Percentiles rank a stretch among this genome's conserved stretches.
phyloP scores from a whole-genome alignment of 257 asterid genomes.

The Primulina huaijiensis region DNA sequence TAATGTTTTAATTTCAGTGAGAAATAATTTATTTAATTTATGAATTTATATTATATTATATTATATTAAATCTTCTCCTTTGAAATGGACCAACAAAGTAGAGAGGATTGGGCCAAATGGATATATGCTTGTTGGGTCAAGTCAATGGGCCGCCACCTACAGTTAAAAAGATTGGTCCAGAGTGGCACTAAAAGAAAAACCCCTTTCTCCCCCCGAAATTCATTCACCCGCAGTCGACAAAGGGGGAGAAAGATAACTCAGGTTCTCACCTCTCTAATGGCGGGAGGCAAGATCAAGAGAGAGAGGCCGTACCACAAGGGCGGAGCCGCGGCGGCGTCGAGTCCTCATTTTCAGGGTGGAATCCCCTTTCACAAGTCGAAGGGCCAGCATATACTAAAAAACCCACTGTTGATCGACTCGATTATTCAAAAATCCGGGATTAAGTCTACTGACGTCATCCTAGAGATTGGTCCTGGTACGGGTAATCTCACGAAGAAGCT shows the following conservation, averaged over 20 bases:
- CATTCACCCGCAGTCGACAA: neutral
- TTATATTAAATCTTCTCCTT: too few relatives aligned
- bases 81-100: too few relatives aligned
- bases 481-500: conserved; percentile 98
- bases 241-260: too few relatives aligned
- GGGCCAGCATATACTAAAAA: conserved; percentile 90
- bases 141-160: too few relatives aligned
- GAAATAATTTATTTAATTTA: too few relatives aligned
- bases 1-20: too few relatives aligned
- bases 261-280: conserved; percentile 40
- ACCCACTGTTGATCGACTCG: conserved; percentile 75
- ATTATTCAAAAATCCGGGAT: conserved; percentile 90
- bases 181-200: too few relatives aligned
- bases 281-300: conserved; percentile 86
- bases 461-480: conserved; percentile 96
- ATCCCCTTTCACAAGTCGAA: conserved; percentile 90
- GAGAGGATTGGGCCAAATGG: too few relatives aligned
- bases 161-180: too few relatives aligned
- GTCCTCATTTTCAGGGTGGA: conserved; percentile 78
- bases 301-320: conserved; percentile 43
- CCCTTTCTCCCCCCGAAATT: too few relatives aligned
- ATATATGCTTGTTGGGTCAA: too few relatives aligned
- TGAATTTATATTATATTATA: too few relatives aligned
- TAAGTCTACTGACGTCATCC: conserved; percentile 74
- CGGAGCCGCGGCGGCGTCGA: conserved; percentile 34